Evolutionary conservation across 768 basidiomycete genomes (phyloP).

Genomic region (Naganishia randhawae): DNA sequence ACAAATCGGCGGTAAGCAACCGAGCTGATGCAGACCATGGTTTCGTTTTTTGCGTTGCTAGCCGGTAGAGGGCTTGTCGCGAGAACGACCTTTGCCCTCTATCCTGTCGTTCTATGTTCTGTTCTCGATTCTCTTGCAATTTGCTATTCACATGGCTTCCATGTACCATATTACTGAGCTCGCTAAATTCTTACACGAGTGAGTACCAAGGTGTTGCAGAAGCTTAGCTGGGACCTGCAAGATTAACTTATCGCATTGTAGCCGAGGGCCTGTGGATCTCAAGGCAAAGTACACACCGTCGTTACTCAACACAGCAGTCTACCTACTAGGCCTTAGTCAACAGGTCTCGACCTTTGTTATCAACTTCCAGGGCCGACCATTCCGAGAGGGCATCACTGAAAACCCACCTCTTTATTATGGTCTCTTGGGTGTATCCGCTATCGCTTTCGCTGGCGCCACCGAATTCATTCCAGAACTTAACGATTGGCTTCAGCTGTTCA

Average conservation of each 20-base stretch:
- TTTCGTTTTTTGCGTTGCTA: conserved; percentile 45
- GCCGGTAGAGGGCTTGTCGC: conserved; percentile 94
- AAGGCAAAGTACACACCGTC: conserved; percentile 96
- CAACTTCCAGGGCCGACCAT: conserved; percentile 96
- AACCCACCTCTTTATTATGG: conserved; percentile 92
- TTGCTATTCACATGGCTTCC: conserved; percentile 83
- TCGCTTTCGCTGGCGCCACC: conserved; percentile 88
- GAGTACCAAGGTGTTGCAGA: conserved; percentile 30
- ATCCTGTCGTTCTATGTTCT: conserved; percentile 97
- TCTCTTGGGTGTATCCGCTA: conserved; percentile 77
- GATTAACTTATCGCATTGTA: conserved; percentile 18
- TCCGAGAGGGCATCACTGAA: conserved; percentile 95
- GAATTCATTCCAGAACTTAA: conserved; percentile 95
- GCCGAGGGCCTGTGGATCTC: conserved; percentile 76
- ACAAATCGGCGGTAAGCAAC: background rate
- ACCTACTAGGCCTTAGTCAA: conserved; percentile 88
- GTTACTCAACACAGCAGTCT: conserved; percentile 92
- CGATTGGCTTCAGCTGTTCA: conserved; percentile 92
- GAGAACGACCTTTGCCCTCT: conserved; percentile 86
- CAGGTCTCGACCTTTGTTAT: conserved; percentile 98
- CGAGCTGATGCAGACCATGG: background rate
- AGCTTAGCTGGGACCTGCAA: background rate
- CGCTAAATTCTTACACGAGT: conserved; percentile 70
- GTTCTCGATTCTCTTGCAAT: conserved; percentile 84
- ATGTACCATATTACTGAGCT: conserved; percentile 90